Percentiles rank a stretch among this genome's conserved stretches.
phyloP scores from a whole-genome alignment of 2,329 filamentous ascomycete genomes.

The Zymoseptoria passerinii region DNA sequence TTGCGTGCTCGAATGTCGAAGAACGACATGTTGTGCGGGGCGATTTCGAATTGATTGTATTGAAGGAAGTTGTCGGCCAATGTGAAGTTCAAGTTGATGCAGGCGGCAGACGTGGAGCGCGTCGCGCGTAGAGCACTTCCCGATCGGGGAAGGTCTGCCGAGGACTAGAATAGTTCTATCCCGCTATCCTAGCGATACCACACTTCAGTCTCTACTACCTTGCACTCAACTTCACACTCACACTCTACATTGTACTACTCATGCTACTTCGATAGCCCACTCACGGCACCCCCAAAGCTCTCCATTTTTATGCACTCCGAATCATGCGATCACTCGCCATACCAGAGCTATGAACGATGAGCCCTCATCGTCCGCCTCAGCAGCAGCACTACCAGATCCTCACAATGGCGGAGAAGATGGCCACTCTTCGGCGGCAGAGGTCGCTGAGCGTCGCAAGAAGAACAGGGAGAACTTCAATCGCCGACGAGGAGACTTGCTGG shows the following conservation, averaged over 20 bases:
- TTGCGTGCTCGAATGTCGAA: conserved; percentile 89
- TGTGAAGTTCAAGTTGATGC: neutral
- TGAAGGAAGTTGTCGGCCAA: neutral
- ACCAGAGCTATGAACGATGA: conserved; percentile 32
- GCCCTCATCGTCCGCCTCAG: conserved; percentile 25
- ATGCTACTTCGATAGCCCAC: neutral
- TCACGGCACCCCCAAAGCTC: too few relatives aligned
- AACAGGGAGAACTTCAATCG: conserved; percentile 31
- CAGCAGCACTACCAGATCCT: conserved; percentile 6
- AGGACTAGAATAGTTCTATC: neutral
- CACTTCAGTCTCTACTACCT: neutral
- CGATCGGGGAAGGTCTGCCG: neutral
- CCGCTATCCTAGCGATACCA: neutral
- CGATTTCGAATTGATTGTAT: conserved; percentile 1
- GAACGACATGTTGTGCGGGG: conserved; percentile 61
- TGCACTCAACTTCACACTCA: neutral
- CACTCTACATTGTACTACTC: neutral
- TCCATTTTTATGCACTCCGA: conserved; percentile 9
- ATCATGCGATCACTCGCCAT: conserved; percentile 8
- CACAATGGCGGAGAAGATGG: conserved; percentile 7
- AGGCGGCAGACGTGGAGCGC: neutral
- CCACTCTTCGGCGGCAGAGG: conserved; percentile 5
- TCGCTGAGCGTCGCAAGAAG: conserved; percentile 22
- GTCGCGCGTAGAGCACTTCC: neutral
- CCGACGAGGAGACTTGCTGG: conserved; percentile 42